These are phyloP conservation scores for Rhododendron ovatum DNA, from an alignment of 148 eudicot species.

Conservation along the genomic window DNA sequence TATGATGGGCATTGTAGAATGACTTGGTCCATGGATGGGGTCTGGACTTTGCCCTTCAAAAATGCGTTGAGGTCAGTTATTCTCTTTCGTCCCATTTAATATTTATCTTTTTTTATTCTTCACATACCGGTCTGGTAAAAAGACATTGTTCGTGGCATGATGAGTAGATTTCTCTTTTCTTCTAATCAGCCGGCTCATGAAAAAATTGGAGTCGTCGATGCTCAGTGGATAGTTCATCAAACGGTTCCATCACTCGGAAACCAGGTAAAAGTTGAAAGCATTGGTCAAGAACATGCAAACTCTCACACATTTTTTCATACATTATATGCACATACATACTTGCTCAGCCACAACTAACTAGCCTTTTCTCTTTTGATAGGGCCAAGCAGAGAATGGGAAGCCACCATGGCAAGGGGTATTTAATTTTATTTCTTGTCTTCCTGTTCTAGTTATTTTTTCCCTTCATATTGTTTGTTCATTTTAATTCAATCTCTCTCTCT, in stretches of 20 bases:
- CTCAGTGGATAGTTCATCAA: conserved; percentile 84
- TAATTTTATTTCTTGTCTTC: background rate
- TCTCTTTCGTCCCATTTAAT: background rate
- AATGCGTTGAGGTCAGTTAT: conserved; percentile 70
- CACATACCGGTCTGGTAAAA: background rate
- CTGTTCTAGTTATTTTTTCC: background rate
- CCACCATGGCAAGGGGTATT: conserved; percentile 51
- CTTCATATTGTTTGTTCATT: background rate
- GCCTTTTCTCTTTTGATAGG: conserved; percentile 23
- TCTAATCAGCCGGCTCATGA: conserved; percentile 69
- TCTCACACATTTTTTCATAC: background rate
- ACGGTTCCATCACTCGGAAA: conserved; percentile 66
- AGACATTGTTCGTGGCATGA: background rate
- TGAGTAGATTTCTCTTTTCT: conserved; percentile 11
- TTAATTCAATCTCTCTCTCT: too few species aligned
- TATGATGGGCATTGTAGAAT: conserved; percentile 46
- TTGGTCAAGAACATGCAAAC: background rate
- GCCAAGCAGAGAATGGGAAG: conserved; percentile 29
- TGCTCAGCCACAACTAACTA: background rate
- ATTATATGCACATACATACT: background rate
- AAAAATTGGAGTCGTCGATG: conserved; percentile 91
- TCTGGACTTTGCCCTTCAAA: conserved; percentile 75
- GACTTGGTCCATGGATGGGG: conserved; percentile 99
- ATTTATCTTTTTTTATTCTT: background rate
- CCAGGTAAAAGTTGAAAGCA: conserved; percentile 44